Conservation (phyloP, 2,329 filamentous ascomycete genomes). For the Fusarium beomiforme region DNA sequence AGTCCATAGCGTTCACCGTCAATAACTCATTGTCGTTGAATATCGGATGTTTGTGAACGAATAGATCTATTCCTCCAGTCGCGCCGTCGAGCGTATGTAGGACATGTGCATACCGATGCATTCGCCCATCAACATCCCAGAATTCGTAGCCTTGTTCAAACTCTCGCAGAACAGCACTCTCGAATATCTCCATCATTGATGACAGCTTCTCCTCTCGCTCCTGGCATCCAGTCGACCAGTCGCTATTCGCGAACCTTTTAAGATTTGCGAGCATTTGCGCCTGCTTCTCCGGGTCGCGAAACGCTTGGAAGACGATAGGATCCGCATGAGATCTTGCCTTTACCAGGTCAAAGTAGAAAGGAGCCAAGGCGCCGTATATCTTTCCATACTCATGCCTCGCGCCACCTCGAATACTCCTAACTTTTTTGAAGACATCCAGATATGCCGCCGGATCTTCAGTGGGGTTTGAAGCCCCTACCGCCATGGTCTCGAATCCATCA, state of each 20-base stretch:
- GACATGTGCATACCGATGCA: constrained; percentile 90
- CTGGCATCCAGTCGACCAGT: constrained; percentile 79
- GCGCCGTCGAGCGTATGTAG: constrained; percentile 85
- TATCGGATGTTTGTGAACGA: constrained; percentile 88
- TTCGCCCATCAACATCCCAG: constrained; percentile 86
- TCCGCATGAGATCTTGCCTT: constrained; percentile 78
- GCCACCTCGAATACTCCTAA: constrained; percentile 82
- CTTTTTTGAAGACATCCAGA: constrained; percentile 74
- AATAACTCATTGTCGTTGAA: constrained; percentile 77
- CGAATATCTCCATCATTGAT: constrained; percentile 83
- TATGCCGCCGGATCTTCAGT: constrained; percentile 70
- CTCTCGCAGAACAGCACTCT: constrained; percentile 88
- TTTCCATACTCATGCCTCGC: constrained; percentile 92
- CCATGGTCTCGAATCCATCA: constrained; percentile 85
- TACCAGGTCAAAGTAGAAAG: constrained; percentile 87
- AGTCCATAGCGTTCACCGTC: constrained; percentile 77
- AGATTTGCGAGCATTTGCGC: constrained; percentile 89
- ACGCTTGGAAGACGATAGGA: constrained; percentile 85
- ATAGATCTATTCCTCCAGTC: constrained; percentile 80
- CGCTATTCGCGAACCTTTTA: constrained; percentile 79
- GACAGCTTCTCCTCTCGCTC: constrained; percentile 77
- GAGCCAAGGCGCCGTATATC: constrained; percentile 86
- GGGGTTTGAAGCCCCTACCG: constrained; percentile 60
- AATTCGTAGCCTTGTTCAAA: constrained; percentile 93
- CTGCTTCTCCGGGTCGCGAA: constrained; percentile 88